Percentiles rank a stretch among this genome's conserved stretches.
Conservation (phyloP, 2,329 filamentous ascomycete species). For the Fusarium anguioides region DNA sequence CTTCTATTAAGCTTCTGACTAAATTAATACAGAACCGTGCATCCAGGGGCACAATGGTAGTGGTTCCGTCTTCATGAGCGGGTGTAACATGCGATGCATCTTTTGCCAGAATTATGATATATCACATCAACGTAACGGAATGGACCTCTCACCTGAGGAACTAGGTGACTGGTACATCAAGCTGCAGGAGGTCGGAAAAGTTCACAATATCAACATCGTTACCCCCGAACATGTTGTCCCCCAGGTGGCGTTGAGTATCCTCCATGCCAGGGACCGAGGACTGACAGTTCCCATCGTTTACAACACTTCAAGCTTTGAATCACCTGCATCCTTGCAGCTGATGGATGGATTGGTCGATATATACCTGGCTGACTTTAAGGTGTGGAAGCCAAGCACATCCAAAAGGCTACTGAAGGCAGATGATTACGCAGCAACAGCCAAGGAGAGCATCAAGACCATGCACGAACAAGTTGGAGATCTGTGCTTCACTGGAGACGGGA, state of each 20-base stretch:
- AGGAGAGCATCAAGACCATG: slow-evolving; percentile 83
- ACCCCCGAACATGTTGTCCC: slow-evolving; percentile 90
- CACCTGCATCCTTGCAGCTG: slow-evolving; percentile 74
- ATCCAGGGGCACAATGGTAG: slow-evolving; percentile 85
- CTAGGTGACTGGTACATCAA: slow-evolving; percentile 87
- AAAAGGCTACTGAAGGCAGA: slow-evolving; percentile 81
- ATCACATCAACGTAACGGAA: slow-evolving; percentile 81
- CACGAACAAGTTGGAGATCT: slow-evolving; percentile 84
- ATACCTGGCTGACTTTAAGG: slow-evolving; percentile 90
- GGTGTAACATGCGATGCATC: slow-evolving; percentile 78
- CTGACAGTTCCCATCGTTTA: slow-evolving; percentile 81
- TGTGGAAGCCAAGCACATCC: slow-evolving; percentile 75
- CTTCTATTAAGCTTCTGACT: slow-evolving; percentile 6
- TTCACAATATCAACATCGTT: slow-evolving; percentile 92
- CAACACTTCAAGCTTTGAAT: slow-evolving; percentile 87
- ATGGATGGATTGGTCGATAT: slow-evolving; percentile 86
- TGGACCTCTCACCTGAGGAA: slow-evolving; percentile 81
- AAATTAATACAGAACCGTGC: slow-evolving; percentile 71
- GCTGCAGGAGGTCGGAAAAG: slow-evolving; percentile 79
- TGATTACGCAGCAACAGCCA: slow-evolving; percentile 77
- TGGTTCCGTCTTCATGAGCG: slow-evolving; percentile 84
- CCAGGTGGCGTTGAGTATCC: slow-evolving; percentile 80
- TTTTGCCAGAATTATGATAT: slow-evolving; percentile 89
- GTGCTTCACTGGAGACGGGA: slow-evolving; percentile 82
- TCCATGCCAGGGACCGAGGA: slow-evolving; percentile 77